These are phyloP conservation scores for Globisporangium paroecandrum DNA, from an alignment of 352 stramenopile genomes.

Conservation along the genomic window DNA sequence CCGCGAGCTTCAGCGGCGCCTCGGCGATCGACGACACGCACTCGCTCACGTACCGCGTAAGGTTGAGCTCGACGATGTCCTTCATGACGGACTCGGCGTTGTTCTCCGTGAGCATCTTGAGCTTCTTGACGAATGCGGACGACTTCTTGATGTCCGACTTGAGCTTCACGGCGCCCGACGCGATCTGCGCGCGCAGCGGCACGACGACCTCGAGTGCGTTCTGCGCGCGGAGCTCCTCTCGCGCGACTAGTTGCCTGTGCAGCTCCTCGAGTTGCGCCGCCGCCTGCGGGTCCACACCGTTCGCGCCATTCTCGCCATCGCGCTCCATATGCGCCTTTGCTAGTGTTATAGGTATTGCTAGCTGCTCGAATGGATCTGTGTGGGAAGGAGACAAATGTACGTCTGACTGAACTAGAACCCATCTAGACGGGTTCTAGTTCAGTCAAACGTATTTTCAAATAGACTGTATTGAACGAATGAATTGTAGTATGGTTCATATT, in stretches of 20 bases:
- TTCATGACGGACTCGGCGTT: constrained; percentile 72
- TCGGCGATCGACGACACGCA: constrained; percentile 89
- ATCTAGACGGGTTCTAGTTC: too few relatives aligned
- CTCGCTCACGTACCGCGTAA: constrained; percentile 95
- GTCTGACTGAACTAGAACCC: too few relatives aligned
- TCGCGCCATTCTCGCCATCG: background rate
- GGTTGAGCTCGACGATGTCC: constrained; percentile 90
- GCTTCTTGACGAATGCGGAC: constrained; percentile 97
- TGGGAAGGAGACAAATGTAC: too few relatives aligned
- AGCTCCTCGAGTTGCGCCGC: constrained; percentile 47
- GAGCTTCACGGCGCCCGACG: constrained; percentile 88
- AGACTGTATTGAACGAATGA: too few relatives aligned
- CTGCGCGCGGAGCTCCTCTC: constrained; percentile 43
- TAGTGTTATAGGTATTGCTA: background rate
- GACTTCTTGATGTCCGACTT: constrained; percentile 99
- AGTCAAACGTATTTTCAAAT: too few relatives aligned
- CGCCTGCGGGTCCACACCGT: constrained; percentile 18
- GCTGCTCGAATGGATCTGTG: background rate
- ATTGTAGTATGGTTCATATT: too few relatives aligned
- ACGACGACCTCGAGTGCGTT: constrained; percentile 52
- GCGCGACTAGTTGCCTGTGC: constrained; percentile 24
- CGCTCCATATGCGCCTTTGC: constrained; percentile 9
- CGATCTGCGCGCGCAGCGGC: constrained; percentile 70
- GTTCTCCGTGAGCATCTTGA: constrained; percentile 79
- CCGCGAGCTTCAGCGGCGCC: constrained; percentile 76